Base-by-base conservation (phyloP, 345 rosid species). In the Eucalyptus virginea region DNA sequence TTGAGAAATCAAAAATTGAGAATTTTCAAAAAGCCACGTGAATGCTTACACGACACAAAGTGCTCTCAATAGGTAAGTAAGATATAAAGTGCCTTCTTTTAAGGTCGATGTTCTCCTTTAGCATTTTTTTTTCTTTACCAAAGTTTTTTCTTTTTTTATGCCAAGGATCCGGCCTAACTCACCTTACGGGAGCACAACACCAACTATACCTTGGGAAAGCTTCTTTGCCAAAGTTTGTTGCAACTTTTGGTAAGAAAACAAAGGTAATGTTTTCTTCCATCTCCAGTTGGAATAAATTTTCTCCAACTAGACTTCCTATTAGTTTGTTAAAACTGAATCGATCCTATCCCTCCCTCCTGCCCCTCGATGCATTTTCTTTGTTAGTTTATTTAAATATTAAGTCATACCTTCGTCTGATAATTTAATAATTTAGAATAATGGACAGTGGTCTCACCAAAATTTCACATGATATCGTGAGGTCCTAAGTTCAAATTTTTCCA, bases 101-200 rank as follows among this genome's bases (percentile, higher is more conserved):
- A 65, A n/a, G 77, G 21, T 65, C 6, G 9, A n/a, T n/a, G 77
- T 65, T 65, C 77, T n/a, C 77, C 77, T 65, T 65, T 8, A 16
- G 37, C 77, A 15, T 65, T n/a, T 65, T 16, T 60, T 58, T 62
- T 51, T 28, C 30, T 65, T 65, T 65, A 9, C 6, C 37, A n/a
- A 65, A 62, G 34, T 4, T 13, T 51, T 51, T 51, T 49, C 16
- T 50, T 50, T 50, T 50, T 50, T 16, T 0, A 49, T 50, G 8
- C 8, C 8, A 3, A 50, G 52, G 19, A 50, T 50, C 0, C 8
- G 1, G 52, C 52, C 52, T 50, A 50, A 7, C 19, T 50, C 19
- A 50, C 19, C 52, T 6, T 50, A 50, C 0, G 1, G 7, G 52
- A 50, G 19, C 2, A 50, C 8, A 50, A 0, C 7, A 50, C 19